Evolutionary conservation across 163 green algal genomes (phyloP), one percentile per base, ranked within the genome.

Genomic region (Coccomyxa subellipsoidea): DNA sequence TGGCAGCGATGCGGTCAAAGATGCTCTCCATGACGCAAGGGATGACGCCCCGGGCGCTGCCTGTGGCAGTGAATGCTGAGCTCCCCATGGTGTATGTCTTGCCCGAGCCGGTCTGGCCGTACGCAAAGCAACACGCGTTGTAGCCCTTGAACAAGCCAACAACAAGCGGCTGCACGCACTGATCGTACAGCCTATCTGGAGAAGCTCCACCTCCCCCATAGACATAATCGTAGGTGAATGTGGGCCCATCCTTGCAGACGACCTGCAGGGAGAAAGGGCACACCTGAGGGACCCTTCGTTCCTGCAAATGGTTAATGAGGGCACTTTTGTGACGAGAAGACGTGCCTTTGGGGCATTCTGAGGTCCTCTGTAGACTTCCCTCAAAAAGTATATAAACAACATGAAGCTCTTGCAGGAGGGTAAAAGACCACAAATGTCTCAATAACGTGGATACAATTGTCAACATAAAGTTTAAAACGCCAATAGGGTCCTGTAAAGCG

Each of bases 51-150:
- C 47, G 2, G 5, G 47, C 80, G 78, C 5, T 79, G 86, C 66
- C 53, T 79, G 23, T 82, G 83, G 0, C 88, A 87, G 83, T 89
- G 81, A 96, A 98, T 38, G 34, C 47, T 31, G 92, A 90, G 69
- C 86, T 96, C 3, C 96, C 96, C 96, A 99, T 99, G 0, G 96
- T 98, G 83, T 94, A 89, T 37, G 82, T 87, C 82, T 98, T 97
- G 31, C 94, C 95, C 23, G 86, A 94, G 9, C 96, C 96, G 3
- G 96, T 99, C 86, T 99, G 76, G 38, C 88, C 86, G 39, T 93
- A 93, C 21, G 90, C 90, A 88, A 93, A 90, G 29, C 91, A 87
- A 35, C 94, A 98, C 4, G 94, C 94, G 77, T 98, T 98, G 91
- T 97, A 98, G 35, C 95, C 95, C 12, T 91, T 91, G 87, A 98